A percentile compares a stretch with the other conserved stretches of the same genome.
phyloP scores from a whole-genome alignment of 768 basidiomycete genomes.

The Cystofilobasidium bisporidii region DNA sequence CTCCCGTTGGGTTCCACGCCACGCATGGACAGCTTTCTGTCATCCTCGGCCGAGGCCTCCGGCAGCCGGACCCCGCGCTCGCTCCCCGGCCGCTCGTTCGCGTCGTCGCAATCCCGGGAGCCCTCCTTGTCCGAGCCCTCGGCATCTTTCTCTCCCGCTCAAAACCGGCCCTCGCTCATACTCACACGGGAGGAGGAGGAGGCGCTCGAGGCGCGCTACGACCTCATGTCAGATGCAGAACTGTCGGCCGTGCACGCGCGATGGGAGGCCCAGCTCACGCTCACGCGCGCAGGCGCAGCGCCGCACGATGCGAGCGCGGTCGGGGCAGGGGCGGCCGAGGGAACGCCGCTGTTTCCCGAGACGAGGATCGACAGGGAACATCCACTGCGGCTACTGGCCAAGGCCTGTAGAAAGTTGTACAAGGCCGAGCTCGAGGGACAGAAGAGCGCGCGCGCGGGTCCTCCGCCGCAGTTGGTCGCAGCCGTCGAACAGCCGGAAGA shows the following conservation, averaged over 20 bases:
- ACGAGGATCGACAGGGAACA: slow-evolving; percentile 5
- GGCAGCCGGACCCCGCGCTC: neutral
- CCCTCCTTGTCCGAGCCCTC: neutral
- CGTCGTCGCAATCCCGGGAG: too few species aligned
- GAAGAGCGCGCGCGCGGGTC: neutral
- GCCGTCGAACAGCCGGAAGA: neutral
- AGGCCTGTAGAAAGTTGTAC: slow-evolving; percentile 11
- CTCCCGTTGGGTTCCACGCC: neutral
- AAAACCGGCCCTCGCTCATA: neutral
- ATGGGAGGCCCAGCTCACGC: slow-evolving; percentile 12
- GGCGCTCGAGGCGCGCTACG: slow-evolving; percentile 16
- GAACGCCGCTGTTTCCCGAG: slow-evolving; percentile 17
- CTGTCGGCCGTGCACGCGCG: neutral
- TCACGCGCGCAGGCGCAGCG: neutral
- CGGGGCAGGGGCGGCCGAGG: neutral
- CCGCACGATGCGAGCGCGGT: too few species aligned
- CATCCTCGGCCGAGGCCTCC: neutral
- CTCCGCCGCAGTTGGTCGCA: neutral
- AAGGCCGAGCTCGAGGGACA: neutral
- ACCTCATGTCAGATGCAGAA: slow-evolving; percentile 17
- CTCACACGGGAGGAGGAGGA: slow-evolving; percentile 11
- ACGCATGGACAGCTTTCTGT: neutral
- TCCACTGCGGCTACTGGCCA: slow-evolving; percentile 21
- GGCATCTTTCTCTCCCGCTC: neutral
- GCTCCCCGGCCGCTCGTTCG: neutral